These are phyloP conservation scores for Talaromyces adpressus DNA, from an alignment of 495 filamentous ascomycete species.

Conservation along the genomic window DNA sequence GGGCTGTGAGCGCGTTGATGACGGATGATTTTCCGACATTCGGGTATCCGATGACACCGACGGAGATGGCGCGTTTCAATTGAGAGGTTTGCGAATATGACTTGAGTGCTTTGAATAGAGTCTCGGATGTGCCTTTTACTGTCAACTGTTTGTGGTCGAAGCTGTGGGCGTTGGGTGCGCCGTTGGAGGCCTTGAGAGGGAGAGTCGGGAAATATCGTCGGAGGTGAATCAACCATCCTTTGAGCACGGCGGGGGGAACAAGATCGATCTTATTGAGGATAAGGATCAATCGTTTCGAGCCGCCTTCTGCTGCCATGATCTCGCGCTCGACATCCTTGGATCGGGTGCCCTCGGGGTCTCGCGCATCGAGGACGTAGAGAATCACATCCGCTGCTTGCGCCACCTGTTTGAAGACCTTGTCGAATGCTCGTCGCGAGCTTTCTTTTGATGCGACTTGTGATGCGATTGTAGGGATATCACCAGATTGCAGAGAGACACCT, in stretches of 20 bases:
- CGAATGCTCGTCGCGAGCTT: constrained; percentile 76
- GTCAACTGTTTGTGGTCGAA: constrained; percentile 90
- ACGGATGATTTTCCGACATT: constrained; percentile 97
- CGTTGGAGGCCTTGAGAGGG: constrained; percentile 77
- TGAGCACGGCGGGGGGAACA: constrained; percentile 71
- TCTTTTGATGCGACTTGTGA: constrained; percentile 45
- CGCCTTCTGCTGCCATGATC: constrained; percentile 76
- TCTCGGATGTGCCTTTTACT: constrained; percentile 75
- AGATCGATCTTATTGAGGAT: constrained; percentile 97
- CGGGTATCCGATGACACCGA: constrained; percentile 93
- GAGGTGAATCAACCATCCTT: constrained; percentile 77
- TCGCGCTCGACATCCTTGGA: constrained; percentile 85
- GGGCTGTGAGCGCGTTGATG: constrained; percentile 85
- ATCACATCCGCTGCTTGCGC: constrained; percentile 83
- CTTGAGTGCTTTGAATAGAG: constrained; percentile 87
- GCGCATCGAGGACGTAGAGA: constrained; percentile 89
- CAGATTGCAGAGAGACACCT: constrained; percentile 10
- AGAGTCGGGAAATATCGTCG: constrained; percentile 89
- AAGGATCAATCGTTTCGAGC: constrained; percentile 83
- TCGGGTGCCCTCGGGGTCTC: constrained; percentile 85
- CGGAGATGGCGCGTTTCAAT: constrained; percentile 81
- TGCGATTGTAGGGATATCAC: constrained; percentile 21
- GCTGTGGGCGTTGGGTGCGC: constrained; percentile 77
- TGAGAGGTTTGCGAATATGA: constrained; percentile 77
- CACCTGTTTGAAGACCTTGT: constrained; percentile 96